Conservation (phyloP, 345 rosid species). For the Balakata baccata region DNA sequence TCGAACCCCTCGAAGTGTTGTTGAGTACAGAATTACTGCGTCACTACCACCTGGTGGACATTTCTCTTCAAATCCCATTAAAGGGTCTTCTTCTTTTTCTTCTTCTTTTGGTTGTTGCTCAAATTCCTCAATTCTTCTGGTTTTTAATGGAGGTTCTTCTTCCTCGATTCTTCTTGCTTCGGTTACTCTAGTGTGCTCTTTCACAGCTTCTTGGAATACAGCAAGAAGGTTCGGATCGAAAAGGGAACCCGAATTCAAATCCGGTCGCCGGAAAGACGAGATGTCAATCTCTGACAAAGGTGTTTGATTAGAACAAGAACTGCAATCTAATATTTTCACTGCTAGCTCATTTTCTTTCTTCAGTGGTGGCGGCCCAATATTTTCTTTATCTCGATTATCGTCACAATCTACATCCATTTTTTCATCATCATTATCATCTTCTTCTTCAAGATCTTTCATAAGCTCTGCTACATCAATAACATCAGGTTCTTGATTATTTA, state of each 20-base stretch:
- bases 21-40: slow-evolving; percentile 29
- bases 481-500: slow-evolving; percentile 29
- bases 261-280: slow-evolving; percentile 62
- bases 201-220: slow-evolving; percentile 60
- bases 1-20: slow-evolving; percentile 26
- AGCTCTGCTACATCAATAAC: slow-evolving; percentile 45
- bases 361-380: slow-evolving; percentile 44
- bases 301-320: slow-evolving; percentile 12
- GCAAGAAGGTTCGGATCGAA: slow-evolving; percentile 74
- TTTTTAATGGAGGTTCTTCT: slow-evolving; percentile 44
- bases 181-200: slow-evolving; percentile 19
- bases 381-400: slow-evolving; percentile 49
- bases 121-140: slow-evolving; percentile 32
- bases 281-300: slow-evolving; percentile 49
- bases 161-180: slow-evolving; percentile 5
- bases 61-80: slow-evolving; percentile 44
- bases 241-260: slow-evolving; percentile 58
- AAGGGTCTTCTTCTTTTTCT: slow-evolving; percentile 25
- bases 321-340: not conserved
- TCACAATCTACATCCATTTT: slow-evolving; percentile 18
- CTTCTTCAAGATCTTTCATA: slow-evolving; percentile 44
- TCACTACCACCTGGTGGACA: slow-evolving; percentile 76
- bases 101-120: slow-evolving; percentile 12
- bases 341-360: not conserved
- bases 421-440: slow-evolving; percentile 25